phyloP scores from a whole-genome alignment of 352 stramenopile species.

The Globisporangium ultimum region DNA sequence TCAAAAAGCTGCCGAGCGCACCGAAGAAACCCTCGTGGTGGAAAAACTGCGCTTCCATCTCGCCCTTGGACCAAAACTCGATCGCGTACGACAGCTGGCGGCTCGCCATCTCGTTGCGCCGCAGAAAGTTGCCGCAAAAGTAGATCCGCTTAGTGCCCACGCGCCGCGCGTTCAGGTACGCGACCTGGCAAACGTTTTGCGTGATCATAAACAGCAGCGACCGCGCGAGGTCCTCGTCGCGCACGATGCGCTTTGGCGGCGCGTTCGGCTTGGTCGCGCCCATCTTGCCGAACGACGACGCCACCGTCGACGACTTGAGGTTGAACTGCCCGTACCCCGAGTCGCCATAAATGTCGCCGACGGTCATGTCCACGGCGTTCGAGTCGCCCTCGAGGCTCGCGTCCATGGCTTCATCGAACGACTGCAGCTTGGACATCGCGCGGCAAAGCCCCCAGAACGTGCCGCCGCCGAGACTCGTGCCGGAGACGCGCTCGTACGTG shows the following conservation, averaged over 20 bases:
- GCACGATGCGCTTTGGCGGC: constrained; percentile 22
- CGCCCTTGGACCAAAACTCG: constrained; percentile 95
- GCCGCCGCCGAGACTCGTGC: constrained; percentile 95
- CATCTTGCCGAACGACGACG: constrained; percentile 97
- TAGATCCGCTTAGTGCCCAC: constrained; percentile 92
- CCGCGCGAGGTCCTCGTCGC: constrained; percentile 92
- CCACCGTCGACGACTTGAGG: constrained; percentile 84
- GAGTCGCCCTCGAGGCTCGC: constrained; percentile 64
- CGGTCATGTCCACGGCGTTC: constrained; percentile 92
- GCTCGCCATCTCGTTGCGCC: constrained; percentile 93
- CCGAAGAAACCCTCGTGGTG: constrained; percentile 97
- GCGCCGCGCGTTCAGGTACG: constrained; percentile 95
- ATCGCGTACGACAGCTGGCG: constrained; percentile 91
- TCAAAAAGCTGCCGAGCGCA: constrained; percentile 94
- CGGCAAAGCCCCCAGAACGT: constrained; percentile 97
- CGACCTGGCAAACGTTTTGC: constrained; percentile 96
- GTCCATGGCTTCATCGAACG: constrained; percentile 78
- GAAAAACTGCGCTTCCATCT: constrained; percentile 90
- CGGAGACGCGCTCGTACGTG: constrained; percentile 94
- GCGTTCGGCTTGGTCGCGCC: constrained; percentile 27
- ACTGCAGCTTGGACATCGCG: constrained; percentile 87
- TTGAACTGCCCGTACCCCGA: constrained; percentile 88
- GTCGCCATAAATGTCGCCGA: constrained; percentile 98
- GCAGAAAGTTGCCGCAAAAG: constrained; percentile 96
- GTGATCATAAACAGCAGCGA: constrained; percentile 98